Base-by-base conservation (phyloP, 2,329 filamentous ascomycete genomes). In the Daldinia sp. region DNA sequence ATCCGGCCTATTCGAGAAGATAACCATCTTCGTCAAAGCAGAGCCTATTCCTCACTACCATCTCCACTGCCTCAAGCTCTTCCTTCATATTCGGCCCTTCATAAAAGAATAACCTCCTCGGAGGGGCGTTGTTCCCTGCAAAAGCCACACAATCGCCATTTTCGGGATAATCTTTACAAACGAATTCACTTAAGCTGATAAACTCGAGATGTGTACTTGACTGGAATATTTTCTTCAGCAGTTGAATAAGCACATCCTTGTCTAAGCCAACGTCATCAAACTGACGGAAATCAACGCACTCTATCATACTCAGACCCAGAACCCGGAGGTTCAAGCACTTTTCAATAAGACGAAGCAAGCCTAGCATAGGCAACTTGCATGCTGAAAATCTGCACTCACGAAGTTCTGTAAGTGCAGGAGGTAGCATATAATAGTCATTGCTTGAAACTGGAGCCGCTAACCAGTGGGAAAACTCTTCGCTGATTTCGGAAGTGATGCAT, bases 291-390 rank as follows among this genome's bases (percentile, higher is more conserved):
- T 39, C 35, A 13, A 15, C 4, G 13, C 3, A 39, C 13, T 15
- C 12, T 12, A 39, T 13, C 12, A 7, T 18, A 33, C 15, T 35
- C 12, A 69, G 30, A 13, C 6, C 57, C 9, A 72, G 48, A 39
- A 56, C 68, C 30, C 48, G 59, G 15, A 72, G 42, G 12, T 26
- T 15, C 4, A 61, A 69, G 48, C 59, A 68, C 37, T 68, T 72
- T 48, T 55, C 20, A 39, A 69, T 18, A 13, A 71, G 55, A 10
- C 0, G 6, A 23, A 62, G 15, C 20, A 72, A 18, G 18, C 63
- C 6, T 1, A 57, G 20, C 3, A 30, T 6, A 26, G 18, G 26
- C 18, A 69, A n/a, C 1, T 33, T 6, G n/a, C 60, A 44, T 7
- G 26, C 10, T 6, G 12, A 13, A 35, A 72, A 26, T 15, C 44